These are phyloP conservation scores for Starmerella ratchasimensis DNA, from an alignment of 805 yeast species.

Conservation along the genomic window DNA sequence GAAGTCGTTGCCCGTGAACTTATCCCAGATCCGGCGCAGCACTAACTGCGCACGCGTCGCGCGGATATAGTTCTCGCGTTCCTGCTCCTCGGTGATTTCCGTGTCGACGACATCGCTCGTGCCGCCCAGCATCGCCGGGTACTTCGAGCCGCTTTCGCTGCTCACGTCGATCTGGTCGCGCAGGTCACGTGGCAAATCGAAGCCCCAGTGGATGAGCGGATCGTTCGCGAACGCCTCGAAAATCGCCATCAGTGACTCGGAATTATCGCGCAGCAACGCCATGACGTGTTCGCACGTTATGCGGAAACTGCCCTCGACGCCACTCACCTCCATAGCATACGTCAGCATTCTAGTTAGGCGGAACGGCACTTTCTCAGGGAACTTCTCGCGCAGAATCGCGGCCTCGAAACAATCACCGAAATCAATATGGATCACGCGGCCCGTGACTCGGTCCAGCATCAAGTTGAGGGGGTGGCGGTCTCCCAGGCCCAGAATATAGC, in stretches of 20 bases:
- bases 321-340: constrained; percentile 98
- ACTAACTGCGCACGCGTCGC: constrained; percentile 87
- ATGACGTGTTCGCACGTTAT: constrained; percentile 95
- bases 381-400: constrained; percentile 88
- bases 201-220: constrained; percentile 98
- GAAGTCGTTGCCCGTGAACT: constrained; percentile 88
- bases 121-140: constrained; percentile 6
- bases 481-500: constrained; percentile 90
- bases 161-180: constrained; percentile 10
- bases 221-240: constrained; percentile 97
- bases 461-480: constrained; percentile 96
- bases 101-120: constrained; percentile 10
- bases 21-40: constrained; percentile 77
- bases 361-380: constrained; percentile 97
- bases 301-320: constrained; percentile 93
- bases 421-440: constrained; percentile 93
- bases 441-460: constrained; percentile 88
- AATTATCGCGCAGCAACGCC: constrained; percentile 84
- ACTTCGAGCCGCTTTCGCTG: constrained; percentile 5
- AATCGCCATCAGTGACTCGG: constrained; percentile 94
- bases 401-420: constrained; percentile 99
- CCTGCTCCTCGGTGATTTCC: constrained; percentile 19
- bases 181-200: constrained; percentile 57
- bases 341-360: constrained; percentile 92
- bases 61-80: constrained; percentile 28